Conservation (phyloP, 495 filamentous ascomycete species). For the Terfezia claveryi region DNA sequence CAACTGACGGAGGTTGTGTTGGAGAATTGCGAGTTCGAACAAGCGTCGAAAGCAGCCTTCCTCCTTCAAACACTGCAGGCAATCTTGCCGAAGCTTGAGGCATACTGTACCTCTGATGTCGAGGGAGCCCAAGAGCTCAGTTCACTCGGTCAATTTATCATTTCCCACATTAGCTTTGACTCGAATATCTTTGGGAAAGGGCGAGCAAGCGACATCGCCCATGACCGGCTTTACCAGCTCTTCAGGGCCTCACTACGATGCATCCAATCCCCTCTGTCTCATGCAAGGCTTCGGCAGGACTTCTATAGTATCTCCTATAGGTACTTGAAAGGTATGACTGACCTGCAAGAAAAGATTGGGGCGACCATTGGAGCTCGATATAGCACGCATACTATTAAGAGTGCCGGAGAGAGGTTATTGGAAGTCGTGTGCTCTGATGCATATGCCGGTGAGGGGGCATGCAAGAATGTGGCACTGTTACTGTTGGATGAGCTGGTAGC, state of each 20-base stretch:
- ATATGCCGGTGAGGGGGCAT: conserved; percentile 56
- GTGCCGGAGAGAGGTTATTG: conserved; percentile 53
- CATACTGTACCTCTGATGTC: conserved; percentile 39
- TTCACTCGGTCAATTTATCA: conserved; percentile 48
- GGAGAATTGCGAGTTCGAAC: conserved; percentile 50
- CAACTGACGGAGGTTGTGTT: conserved; percentile 61
- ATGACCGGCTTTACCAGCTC: conserved; percentile 74
- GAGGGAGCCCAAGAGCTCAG: conserved; percentile 50
- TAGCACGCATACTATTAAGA: conserved; percentile 51
- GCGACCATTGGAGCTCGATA: conserved; percentile 31
- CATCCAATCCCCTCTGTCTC: conserved; percentile 47
- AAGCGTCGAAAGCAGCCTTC: conserved; percentile 43
- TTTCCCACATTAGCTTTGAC: conserved; percentile 47
- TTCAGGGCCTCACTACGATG: conserved; percentile 65
- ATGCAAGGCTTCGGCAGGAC: conserved; percentile 46
- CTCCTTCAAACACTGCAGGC: conserved; percentile 66
- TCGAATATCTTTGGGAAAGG: conserved; percentile 23
- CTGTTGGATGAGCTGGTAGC: conserved; percentile 46
- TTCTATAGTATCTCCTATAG: conserved; percentile 77
- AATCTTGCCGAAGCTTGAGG: conserved; percentile 66
- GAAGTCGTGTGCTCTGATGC: conserved; percentile 87
- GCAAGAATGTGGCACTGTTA: conserved; percentile 62
- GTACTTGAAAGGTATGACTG: conserved; percentile 54
- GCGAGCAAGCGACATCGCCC: conserved; percentile 45
- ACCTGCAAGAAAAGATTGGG: conserved; percentile 22